Base-by-base conservation (phyloP, 192 early-diverging fungal species). In the Coemansia sp. region DNA sequence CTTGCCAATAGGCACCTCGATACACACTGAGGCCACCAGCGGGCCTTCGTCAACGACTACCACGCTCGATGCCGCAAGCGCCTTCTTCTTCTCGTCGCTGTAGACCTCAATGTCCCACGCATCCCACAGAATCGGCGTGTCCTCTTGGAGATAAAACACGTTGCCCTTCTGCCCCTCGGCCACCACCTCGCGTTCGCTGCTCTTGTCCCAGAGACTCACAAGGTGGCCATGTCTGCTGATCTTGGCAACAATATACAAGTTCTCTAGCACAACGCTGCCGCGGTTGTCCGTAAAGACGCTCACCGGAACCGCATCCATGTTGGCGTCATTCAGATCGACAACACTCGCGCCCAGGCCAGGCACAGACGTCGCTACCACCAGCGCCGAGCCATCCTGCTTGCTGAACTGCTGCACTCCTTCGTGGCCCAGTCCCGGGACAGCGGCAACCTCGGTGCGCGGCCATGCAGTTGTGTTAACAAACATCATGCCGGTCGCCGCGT, bases 51-150 rank as follows among this genome's bases (percentile, higher is more conserved):
- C 95, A 9, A 77, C 57, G 7, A 95, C 82, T 1, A 42, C 33
- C 9, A 80, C 69, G 3, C 40, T 64, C 43, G 61, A 88, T 15
- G 83, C 77, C 22, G 59, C 69, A 3, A 87, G 87, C 49, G 87
- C 86, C 33, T 73, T 74, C n/a, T 84, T 85, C 70, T 94, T 98
- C 67, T 97, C 92, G 23, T 93, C 79, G 74, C 94, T 93, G 77
- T 97, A 98, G 22, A 97, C 88, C 70, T 99, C 96, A 29, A 97
- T 92, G 62, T 89, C 79, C 75, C 90, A 92, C 0, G 90, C 93
- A 68, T 96, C 94, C 92, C 93, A 96, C 75, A 84, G 91, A 23
- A 93, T 64, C 15, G 91, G 91, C 45, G 93, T 84, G 76, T 99
- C 95, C 61, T 97, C 95, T 70, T 87, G 93, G 54, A 95, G 66